Conservation (phyloP, 1,139 yeast genomes). For the Kodamaea derodonti region DNA sequence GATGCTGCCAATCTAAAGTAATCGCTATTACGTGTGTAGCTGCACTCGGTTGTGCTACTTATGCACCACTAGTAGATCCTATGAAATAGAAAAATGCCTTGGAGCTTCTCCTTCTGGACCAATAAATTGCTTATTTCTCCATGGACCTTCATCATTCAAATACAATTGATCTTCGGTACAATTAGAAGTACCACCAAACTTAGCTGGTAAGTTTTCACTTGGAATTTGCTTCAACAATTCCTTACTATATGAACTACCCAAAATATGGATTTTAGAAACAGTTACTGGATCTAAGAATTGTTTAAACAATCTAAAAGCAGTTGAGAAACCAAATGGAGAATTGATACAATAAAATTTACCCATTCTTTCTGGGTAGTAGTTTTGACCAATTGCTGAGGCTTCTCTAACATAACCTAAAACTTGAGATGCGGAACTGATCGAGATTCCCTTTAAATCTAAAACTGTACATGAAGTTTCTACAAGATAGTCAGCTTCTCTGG, state of each 20-base stretch:
- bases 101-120: conserved; percentile 90
- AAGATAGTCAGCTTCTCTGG: conserved; percentile 71
- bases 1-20: too few species aligned
- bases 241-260: conserved; percentile 73
- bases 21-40: too few species aligned
- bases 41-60: too few species aligned
- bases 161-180: conserved; percentile 76
- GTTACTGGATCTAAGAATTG: conserved; percentile 97
- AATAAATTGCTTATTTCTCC: conserved; percentile 85
- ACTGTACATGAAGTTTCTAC: conserved; percentile 96
- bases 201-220: conserved; percentile 81
- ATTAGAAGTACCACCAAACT: conserved; percentile 80
- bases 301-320: conserved; percentile 87
- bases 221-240: conserved; percentile 92
- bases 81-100: conserved; percentile 33
- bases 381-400: conserved; percentile 92
- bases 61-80: too few species aligned
- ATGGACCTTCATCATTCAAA: conserved; percentile 91
- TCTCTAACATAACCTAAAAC: conserved; percentile 87
- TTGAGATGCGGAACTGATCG: conserved; percentile 76
- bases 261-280: conserved; percentile 89
- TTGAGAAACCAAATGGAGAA: conserved; percentile 95
- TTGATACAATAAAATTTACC: conserved; percentile 94
- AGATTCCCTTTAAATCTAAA: conserved; percentile 91
- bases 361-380: conserved; percentile 99